These are phyloP conservation scores for Colletotrichum orchidophilum DNA, from an alignment of 2,329 filamentous ascomycete species.

Conservation along the genomic window DNA sequence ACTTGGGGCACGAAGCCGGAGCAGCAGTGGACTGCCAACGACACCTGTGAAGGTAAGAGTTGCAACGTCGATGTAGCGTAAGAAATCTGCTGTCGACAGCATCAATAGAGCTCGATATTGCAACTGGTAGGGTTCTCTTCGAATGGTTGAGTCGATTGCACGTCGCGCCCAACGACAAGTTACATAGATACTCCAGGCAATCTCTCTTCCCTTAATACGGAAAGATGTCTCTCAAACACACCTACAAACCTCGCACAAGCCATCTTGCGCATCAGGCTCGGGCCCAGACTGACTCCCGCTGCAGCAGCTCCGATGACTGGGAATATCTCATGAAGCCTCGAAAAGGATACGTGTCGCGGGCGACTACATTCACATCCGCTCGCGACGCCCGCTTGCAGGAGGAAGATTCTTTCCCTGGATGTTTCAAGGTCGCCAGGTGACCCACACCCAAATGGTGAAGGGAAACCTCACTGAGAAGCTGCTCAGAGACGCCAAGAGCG, in stretches of 20 bases:
- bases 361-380: not conserved
- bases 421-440: conserved; percentile 2
- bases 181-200: no score
- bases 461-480: not conserved
- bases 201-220: not conserved
- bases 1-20: conserved; percentile 55
- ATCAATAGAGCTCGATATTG: conserved; percentile 57
- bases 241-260: conserved; percentile 48
- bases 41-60: conserved; percentile 59
- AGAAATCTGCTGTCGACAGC: not conserved
- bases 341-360: not conserved
- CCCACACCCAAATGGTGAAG: not conserved
- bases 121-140: conserved; percentile 57
- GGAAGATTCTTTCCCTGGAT: conserved; percentile 11
- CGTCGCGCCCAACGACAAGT: conserved; percentile 38
- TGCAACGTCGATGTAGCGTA: rapidly evolving
- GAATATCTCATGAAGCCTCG: conserved; percentile 38
- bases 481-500: not conserved
- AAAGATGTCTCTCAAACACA: not conserved
- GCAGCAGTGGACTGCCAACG: conserved; percentile 66
- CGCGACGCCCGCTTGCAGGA: no score
- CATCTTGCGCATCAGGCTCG: conserved; percentile 55
- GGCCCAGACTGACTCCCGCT: conserved; percentile 46
- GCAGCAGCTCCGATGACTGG: conserved; percentile 48
- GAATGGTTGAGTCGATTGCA: conserved; percentile 51